A percentile compares a stretch with the other conserved stretches of the same genome.
Conservation (phyloP, 2,329 filamentous ascomycete species). For the Venturia nashicola region DNA sequence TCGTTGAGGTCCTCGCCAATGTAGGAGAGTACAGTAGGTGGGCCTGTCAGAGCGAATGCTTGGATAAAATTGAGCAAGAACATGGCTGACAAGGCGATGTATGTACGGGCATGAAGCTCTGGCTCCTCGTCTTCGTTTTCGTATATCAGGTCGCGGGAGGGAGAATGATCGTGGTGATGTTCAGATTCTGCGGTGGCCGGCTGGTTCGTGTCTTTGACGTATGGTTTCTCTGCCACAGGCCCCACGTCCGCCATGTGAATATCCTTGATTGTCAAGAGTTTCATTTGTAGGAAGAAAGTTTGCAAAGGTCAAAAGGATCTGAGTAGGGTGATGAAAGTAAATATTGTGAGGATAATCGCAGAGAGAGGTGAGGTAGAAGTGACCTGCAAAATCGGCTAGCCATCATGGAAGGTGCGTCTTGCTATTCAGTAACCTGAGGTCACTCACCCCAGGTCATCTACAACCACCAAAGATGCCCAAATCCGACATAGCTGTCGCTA, state of each 20-base stretch:
- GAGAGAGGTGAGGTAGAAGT: not conserved
- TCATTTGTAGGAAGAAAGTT: not conserved
- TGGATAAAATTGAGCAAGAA: constrained; percentile 6
- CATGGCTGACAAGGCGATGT: constrained; percentile 5
- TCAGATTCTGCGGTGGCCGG: not conserved
- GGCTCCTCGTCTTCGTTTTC: constrained; percentile 5
- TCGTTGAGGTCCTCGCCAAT: not conserved
- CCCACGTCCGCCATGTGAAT: not conserved
- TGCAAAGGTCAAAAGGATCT: not conserved
- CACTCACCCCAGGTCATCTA: too few species aligned
- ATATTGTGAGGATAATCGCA: too few species aligned
- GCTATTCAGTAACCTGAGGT: too few species aligned
- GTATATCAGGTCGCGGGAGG: not conserved
- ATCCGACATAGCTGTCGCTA: too few species aligned
- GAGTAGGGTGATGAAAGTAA: not conserved
- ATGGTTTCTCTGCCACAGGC: not conserved
- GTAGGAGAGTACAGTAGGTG: constrained; percentile 5
- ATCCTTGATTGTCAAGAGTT: not conserved
- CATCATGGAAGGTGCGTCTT: not conserved
- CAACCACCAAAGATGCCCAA: too few species aligned
- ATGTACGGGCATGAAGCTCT: constrained; percentile 4
- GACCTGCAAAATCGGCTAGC: not conserved
- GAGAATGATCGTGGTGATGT: not conserved
- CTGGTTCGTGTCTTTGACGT: not conserved
- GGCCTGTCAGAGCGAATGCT: constrained; percentile 5